Evolutionary conservation across 805 yeast genomes (phyloP), one percentile per base, ranked within the genome.

Genomic region (Torulaspora maleeae): DNA sequence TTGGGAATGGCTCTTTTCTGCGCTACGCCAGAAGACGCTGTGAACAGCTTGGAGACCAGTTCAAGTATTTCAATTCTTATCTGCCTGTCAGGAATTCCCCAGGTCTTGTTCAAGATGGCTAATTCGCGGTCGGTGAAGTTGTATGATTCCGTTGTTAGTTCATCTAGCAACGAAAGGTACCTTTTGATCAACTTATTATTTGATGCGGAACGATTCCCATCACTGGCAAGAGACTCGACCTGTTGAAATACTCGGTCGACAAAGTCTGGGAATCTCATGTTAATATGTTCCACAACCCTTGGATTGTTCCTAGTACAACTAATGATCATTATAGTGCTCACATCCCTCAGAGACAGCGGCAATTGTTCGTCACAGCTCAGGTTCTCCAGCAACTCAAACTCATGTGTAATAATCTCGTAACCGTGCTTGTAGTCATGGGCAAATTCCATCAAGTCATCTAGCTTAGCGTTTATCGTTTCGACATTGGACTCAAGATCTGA

Each of bases 301-400:
- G 79, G 80, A 59, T 89, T 89, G 60, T 88, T 88, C 55, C 96
- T 73, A 36, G 88, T 63, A 4, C 90, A 65, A 4, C 86, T 73
- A 0, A 85, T 82, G 47, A 89, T 68, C 24, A 83, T 70, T 49
- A 88, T 70, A 11, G 79, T 75, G 1, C 80, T 62, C 36, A 75
- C 55, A 46, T 87, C 93, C 46, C 73, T 69, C 19, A 66, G 37
- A 0, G 51, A 33, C 5, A 48, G 15, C 5, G 61, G 59, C 1
- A 56, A 44, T 11, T 45, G 39, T 0, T 47, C 49, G 27, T 51
- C 46, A 3, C 56, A 49, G 8, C 54, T 39, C 1, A 62, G 41
- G 15, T 38, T 45, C 36, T 39, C 47, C 43, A 58, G 49, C 17
- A 45, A 37, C 9, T 47, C 46, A 38, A 63, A 63, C 43, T 67